Percentiles rank a stretch among this genome's conserved stretches.
phyloP scores from a whole-genome alignment of 1,284 basidiomycete species.

The Tilletia caries region DNA sequence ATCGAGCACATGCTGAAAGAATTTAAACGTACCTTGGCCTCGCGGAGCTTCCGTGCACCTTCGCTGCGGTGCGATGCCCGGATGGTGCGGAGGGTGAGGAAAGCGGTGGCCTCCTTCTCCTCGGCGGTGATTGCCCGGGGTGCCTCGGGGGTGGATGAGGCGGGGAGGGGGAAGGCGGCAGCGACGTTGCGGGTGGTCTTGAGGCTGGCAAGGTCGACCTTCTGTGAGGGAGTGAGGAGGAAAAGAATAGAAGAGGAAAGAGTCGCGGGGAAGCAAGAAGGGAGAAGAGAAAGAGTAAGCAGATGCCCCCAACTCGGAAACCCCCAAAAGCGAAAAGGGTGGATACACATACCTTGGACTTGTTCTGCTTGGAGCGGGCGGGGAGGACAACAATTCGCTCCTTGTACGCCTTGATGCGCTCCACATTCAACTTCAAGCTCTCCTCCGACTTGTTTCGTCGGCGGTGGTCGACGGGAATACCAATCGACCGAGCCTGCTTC shows the following conservation, averaged over 20 bases:
- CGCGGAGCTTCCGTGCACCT: conserved; percentile 74
- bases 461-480: conserved; percentile 95
- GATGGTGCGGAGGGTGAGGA: conserved; percentile 79
- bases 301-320: too few species aligned
- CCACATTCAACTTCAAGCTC: conserved; percentile 91
- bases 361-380: conserved; percentile 72
- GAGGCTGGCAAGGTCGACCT: conserved; percentile 72
- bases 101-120: conserved; percentile 79
- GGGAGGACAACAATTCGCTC: conserved; percentile 78
- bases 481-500: conserved; percentile 89
- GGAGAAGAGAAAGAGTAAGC: too few species aligned
- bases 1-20: background rate
- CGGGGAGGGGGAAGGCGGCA: conserved; percentile 60
- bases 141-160: conserved; percentile 67
- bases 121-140: conserved; percentile 91
- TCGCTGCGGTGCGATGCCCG: conserved; percentile 81
- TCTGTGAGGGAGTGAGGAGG: conserved; percentile 16
- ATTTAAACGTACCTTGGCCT: conserved; percentile 32
- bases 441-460: conserved; percentile 96
- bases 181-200: conserved; percentile 67
- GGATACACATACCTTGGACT: conserved; percentile 95
- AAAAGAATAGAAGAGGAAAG: background rate
- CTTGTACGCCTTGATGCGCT: conserved; percentile 92
- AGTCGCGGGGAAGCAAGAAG: too few species aligned
- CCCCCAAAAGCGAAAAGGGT: too few species aligned